These are phyloP conservation scores for Nicotiana tabacum DNA, from an alignment of 257 asterid species.

Conservation along the genomic window DNA sequence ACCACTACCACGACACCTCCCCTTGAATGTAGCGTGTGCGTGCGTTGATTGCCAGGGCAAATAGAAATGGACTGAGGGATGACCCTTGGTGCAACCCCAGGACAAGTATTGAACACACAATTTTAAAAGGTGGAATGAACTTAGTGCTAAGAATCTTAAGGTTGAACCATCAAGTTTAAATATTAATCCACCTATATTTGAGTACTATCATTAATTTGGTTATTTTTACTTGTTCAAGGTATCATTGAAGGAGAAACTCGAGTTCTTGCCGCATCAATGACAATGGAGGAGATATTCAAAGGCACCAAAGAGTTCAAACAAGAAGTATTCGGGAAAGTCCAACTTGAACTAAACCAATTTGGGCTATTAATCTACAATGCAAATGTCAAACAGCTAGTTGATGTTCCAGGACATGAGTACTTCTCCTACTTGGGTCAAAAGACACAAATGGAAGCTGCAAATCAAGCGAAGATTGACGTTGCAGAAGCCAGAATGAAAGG, in stretches of 20 bases:
- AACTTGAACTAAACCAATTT: constrained; percentile 56
- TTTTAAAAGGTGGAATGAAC: too few species aligned
- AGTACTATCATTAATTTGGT: background rate
- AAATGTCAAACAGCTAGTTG: constrained; percentile 66
- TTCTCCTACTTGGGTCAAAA: constrained; percentile 66
- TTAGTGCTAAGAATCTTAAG: too few species aligned
- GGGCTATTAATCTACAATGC: constrained; percentile 63
- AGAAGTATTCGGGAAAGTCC: constrained; percentile 63
- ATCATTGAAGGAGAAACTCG: constrained; percentile 76
- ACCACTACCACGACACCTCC: too few species aligned
- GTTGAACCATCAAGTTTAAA: too few species aligned
- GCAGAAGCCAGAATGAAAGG: constrained; percentile 72
- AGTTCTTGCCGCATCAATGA: constrained; percentile 65
- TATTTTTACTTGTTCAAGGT: constrained; percentile 43
- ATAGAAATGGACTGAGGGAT: too few species aligned
- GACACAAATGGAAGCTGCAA: constrained; percentile 66
- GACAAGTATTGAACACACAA: too few species aligned
- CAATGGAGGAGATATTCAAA: constrained; percentile 56
- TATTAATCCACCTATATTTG: too few species aligned
- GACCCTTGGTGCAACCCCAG: too few species aligned
- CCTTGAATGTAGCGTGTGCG: too few species aligned
- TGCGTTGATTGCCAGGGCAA: too few species aligned
- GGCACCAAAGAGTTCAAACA: constrained; percentile 60
- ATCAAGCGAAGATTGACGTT: constrained; percentile 55
- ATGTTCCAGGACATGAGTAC: constrained; percentile 62